Percentiles rank a stretch among this genome's conserved stretches.
Evolutionary conservation across 768 basidiomycete species (phyloP).

Genomic region (Floccularia luteovirens): DNA sequence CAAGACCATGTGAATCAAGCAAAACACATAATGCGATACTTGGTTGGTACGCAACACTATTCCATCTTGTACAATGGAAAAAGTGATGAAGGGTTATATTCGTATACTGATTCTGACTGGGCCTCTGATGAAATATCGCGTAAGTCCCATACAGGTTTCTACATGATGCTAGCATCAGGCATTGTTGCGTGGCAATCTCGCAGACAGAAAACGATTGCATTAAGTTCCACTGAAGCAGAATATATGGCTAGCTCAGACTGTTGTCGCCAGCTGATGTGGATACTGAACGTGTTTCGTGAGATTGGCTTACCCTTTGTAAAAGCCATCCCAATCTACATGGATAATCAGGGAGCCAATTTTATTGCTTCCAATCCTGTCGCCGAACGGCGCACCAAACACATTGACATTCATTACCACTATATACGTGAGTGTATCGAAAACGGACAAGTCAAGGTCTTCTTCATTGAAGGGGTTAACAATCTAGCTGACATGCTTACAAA

Average conservation of each 20-base stretch:
- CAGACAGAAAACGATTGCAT: conserved; percentile 22
- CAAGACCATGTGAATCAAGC: conserved; percentile 11
- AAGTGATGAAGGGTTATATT: background rate
- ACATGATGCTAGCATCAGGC: conserved; percentile 20
- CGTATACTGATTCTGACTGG: conserved; percentile 11
- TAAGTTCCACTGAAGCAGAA: conserved; percentile 28
- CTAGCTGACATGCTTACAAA: conserved; percentile 35
- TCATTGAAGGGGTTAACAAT: conserved; percentile 19
- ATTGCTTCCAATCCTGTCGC: conserved; percentile 14
- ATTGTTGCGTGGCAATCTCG: conserved; percentile 24
- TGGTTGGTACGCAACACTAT: conserved; percentile 10
- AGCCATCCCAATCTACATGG: conserved; percentile 10
- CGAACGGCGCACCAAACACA: conserved; percentile 19
- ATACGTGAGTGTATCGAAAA: conserved; percentile 11
- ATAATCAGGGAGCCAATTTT: conserved; percentile 18
- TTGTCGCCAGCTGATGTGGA: conserved; percentile 18
- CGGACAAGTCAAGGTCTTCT: conserved; percentile 9
- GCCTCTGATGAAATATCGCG: conserved; percentile 12
- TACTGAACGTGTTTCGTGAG: conserved; percentile 15
- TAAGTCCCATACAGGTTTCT: conserved; percentile 22
- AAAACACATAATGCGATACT: conserved; percentile 13
- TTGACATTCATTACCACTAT: conserved; percentile 16
- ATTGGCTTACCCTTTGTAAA: conserved; percentile 5
- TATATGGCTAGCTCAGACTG: conserved; percentile 21
- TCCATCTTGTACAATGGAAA: conserved; percentile 5